Percentiles rank a stretch among this genome's conserved stretches.
These are phyloP conservation scores for Xylariaceae sp. DNA, from an alignment of 2,329 filamentous ascomycete species.

Conservation along the genomic window DNA sequence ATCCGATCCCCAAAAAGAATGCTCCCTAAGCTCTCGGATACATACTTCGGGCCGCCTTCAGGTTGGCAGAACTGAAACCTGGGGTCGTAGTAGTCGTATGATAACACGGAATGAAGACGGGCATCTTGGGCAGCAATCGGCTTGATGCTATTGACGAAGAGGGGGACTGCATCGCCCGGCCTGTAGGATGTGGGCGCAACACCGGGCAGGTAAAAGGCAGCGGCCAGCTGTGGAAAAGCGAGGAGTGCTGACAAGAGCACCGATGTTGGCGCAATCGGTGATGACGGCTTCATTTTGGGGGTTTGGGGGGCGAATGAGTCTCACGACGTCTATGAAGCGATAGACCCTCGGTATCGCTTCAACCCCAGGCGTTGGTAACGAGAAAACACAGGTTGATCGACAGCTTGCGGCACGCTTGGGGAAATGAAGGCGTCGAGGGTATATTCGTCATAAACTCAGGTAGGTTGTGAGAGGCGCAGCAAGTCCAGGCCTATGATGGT, in stretches of 20 bases:
- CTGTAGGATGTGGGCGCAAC: constrained; percentile 93
- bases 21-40: constrained; percentile 87
- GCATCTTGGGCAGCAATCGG: constrained; percentile 77
- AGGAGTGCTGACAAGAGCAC: constrained; percentile 50
- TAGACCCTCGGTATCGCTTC: background rate
- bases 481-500: constrained; percentile 13
- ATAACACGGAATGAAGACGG: constrained; percentile 84
- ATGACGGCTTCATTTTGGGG: constrained; percentile 43
- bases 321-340: background rate
- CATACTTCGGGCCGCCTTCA: constrained; percentile 67
- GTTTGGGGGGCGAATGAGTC: background rate
- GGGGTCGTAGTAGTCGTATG: constrained; percentile 92
- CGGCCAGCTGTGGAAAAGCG: constrained; percentile 49
- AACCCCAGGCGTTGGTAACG: background rate
- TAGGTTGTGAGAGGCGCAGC: constrained; percentile 11
- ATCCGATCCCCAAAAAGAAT: constrained; percentile 97
- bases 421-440: background rate
- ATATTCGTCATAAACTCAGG: constrained; percentile 4
- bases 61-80: constrained; percentile 86
- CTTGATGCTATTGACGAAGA: constrained; percentile 90
- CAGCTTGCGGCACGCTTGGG: background rate
- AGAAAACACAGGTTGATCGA: background rate
- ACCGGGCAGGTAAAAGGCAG: constrained; percentile 92
- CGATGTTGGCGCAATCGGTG: constrained; percentile 43
- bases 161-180: constrained; percentile 70